Percentiles rank a stretch among this genome's conserved stretches.
These are phyloP conservation scores for Erucastrum elatum DNA, from an alignment of 345 rosid genomes.

Conservation along the genomic window DNA sequence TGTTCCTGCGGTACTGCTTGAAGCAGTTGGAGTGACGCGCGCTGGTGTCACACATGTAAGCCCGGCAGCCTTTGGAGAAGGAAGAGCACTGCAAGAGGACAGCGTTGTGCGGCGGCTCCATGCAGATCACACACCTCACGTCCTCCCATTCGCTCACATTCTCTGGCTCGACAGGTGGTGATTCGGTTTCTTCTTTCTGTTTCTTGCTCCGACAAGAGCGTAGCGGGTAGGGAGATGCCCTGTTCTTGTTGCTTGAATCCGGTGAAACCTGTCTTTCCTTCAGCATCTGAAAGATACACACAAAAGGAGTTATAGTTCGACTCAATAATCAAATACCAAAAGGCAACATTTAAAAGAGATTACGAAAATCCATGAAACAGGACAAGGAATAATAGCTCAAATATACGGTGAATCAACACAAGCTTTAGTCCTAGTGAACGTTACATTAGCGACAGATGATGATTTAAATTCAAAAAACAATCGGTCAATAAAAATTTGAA, in stretches of 20 bases:
- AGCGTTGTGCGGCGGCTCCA: constrained; percentile 80
- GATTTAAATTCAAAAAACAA: background rate
- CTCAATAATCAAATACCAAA: background rate
- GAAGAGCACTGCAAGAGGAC: constrained; percentile 67
- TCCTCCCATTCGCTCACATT: constrained; percentile 64
- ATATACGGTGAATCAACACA: background rate
- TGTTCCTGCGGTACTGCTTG: constrained; percentile 47
- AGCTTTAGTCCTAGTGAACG: background rate
- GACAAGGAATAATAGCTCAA: background rate
- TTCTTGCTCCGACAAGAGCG: constrained; percentile 41
- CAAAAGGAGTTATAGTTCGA: background rate
- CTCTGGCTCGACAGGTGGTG: constrained; percentile 35
- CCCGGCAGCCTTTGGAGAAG: constrained; percentile 61
- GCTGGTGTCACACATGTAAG: constrained; percentile 76
- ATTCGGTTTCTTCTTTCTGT: constrained; percentile 35
- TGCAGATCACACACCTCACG: constrained; percentile 63
- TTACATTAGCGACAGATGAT: background rate
- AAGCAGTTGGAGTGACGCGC: constrained; percentile 71
- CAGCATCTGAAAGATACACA: constrained; percentile 42
- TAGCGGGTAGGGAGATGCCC: constrained; percentile 56
- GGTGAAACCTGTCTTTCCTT: constrained; percentile 48
- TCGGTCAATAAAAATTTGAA: background rate
- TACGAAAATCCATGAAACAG: background rate
- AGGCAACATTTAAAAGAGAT: background rate
- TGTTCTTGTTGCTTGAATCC: constrained; percentile 38